Conservation (phyloP, 441 rosid species). For the Breynia disticha region DNA sequence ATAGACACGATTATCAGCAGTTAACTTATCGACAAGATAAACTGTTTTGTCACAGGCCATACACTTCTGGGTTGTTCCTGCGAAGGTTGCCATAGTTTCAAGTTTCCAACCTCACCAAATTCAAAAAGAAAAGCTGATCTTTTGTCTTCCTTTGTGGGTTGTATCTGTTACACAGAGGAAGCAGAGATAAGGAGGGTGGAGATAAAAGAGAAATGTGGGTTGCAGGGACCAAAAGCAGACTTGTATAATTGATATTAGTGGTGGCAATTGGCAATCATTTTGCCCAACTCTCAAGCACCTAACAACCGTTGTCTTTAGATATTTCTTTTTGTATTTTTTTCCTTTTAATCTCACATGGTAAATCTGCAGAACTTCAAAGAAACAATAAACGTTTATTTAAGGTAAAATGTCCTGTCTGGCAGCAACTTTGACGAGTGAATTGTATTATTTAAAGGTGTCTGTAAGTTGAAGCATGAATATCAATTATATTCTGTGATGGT, state of each 20-base stretch:
- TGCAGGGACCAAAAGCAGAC: constrained; percentile 30
- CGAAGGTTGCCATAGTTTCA: constrained; percentile 62
- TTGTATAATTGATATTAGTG: constrained; percentile 32
- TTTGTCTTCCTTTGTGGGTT: constrained; percentile 4
- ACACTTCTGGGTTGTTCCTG: constrained; percentile 98
- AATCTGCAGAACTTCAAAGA: background rate
- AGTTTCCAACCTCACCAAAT: constrained; percentile 15
- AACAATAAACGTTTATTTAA: too few species aligned
- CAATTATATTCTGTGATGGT: background rate
- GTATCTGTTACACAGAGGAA: constrained; percentile 3
- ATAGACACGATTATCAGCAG: constrained; percentile 81
- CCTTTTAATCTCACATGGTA: background rate
- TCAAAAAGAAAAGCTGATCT: constrained; percentile 1
- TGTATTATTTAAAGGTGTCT: background rate
- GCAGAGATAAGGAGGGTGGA: constrained; percentile 14
- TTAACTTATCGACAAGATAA: constrained; percentile 83
- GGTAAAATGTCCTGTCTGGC: constrained; percentile 12
- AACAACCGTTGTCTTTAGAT: constrained; percentile 23
- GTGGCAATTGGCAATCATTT: constrained; percentile 34
- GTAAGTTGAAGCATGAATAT: background rate
- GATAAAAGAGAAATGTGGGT: constrained; percentile 20
- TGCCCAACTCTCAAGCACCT: constrained; percentile 34
- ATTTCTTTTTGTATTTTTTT: background rate
- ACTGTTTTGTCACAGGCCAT: constrained; percentile 97
- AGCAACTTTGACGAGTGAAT: background rate